phyloP scores from a whole-genome alignment of 345 rosid species.

The Conringia planisiliqua region DNA sequence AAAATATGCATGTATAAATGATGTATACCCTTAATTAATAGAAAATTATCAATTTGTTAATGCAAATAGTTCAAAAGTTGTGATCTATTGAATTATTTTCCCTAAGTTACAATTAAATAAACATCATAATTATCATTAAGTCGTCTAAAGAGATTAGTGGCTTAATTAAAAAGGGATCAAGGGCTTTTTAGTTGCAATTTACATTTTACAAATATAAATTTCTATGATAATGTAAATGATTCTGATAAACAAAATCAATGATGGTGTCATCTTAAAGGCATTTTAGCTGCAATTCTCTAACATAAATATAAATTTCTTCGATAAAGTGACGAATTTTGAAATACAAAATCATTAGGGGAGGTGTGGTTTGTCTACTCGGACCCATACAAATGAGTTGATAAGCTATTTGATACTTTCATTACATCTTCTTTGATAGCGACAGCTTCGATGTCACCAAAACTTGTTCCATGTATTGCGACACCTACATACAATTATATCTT shows the following conservation, averaged over 20 bases:
- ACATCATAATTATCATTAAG: constrained; percentile 8
- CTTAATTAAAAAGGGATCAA: constrained; percentile 11
- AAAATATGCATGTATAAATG: background rate
- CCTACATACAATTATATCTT: constrained; percentile 16
- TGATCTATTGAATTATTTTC: background rate
- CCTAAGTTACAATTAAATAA: background rate
- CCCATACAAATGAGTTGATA: constrained; percentile 3
- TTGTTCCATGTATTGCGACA: background rate
- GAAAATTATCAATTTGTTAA: background rate
- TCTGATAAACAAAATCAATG: constrained; percentile 12
- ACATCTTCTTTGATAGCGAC: constrained; percentile 33
- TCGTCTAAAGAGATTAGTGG: no score
- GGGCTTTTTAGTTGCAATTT: constrained; percentile 4
- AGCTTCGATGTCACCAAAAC: constrained; percentile 14
- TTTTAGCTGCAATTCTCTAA: constrained; percentile 16
- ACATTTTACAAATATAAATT: background rate
- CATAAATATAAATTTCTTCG: constrained; percentile 2
- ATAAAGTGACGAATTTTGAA: constrained; percentile 18
- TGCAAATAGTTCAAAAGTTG: background rate
- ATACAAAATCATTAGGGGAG: constrained; percentile 30
- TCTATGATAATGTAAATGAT: constrained; percentile 1
- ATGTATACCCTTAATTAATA: background rate
- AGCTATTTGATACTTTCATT: constrained; percentile 9
- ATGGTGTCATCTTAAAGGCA: constrained; percentile 33
- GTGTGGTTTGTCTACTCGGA: constrained; percentile 16